These are phyloP conservation scores for Lepiota brunneoincarnata DNA, from an alignment of 768 basidiomycete species.

Conservation along the genomic window DNA sequence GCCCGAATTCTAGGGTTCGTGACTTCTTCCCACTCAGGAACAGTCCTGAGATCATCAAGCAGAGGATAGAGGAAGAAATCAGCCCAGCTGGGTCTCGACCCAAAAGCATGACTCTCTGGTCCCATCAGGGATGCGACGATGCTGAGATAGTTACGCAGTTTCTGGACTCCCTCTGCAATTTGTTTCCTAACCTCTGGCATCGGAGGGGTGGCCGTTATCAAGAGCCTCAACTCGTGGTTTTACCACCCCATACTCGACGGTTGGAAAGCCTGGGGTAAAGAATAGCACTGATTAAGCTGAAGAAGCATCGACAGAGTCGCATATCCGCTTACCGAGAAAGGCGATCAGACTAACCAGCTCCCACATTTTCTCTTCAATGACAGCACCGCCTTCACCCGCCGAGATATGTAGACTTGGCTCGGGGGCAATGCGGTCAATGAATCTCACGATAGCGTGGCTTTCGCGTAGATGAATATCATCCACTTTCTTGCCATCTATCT, in stretches of 20 bases:
- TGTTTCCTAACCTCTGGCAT: conserved; percentile 19
- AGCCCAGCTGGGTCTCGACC: conserved; percentile 26
- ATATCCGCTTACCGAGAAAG: conserved; percentile 23
- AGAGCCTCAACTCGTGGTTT: conserved; percentile 28
- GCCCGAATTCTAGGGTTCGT: conserved; percentile 15
- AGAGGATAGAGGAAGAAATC: conserved; percentile 32
- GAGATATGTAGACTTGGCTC: conserved; percentile 24
- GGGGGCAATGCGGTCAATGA: conserved; percentile 27
- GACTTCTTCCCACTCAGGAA: conserved; percentile 26
- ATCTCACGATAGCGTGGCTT: conserved; percentile 30
- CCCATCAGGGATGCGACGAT: conserved; percentile 25
- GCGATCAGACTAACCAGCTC: conserved; percentile 29
- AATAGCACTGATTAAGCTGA: too few relatives aligned
- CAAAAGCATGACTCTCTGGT: conserved; percentile 23
- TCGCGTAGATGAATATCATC: conserved; percentile 25
- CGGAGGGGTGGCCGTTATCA: conserved; percentile 22
- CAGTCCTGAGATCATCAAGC: conserved; percentile 25
- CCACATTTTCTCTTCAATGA: conserved; percentile 31
- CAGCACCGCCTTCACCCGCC: conserved; percentile 13
- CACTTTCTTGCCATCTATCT: conserved; percentile 18
- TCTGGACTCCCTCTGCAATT: conserved; percentile 19
- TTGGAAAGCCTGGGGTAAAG: conserved; percentile 23
- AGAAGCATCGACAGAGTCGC: neutral
- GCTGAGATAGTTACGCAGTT: conserved; percentile 21
- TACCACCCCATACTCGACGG: conserved; percentile 26